Evolutionary conservation across 345 rosid species (phyloP).

Genomic region (Eucalyptus polybractea): DNA sequence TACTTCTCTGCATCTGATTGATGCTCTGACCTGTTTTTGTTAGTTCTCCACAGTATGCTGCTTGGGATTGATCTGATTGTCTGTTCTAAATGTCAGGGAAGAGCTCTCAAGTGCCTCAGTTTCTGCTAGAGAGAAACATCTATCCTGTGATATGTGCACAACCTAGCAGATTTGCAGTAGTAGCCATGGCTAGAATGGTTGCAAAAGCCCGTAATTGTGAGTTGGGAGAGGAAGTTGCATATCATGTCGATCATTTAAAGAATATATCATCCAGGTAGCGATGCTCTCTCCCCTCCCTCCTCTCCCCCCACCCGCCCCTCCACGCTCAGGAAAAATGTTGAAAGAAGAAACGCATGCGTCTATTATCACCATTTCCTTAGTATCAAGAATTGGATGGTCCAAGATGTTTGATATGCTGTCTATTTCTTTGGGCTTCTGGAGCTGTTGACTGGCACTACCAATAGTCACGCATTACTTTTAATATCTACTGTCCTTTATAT

Average conservation of each 20-base stretch:
- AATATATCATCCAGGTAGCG: constrained; percentile 39
- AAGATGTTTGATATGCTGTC: neutral
- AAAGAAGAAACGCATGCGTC: neutral
- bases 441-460: neutral
- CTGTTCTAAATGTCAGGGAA: constrained; percentile 36
- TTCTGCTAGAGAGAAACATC: constrained; percentile 61
- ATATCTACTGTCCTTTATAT: neutral
- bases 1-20: neutral
- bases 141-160: constrained; percentile 76
- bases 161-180: constrained; percentile 92
- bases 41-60: neutral
- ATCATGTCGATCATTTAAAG: constrained; percentile 84
- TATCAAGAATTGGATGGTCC: neutral
- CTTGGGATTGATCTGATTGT: neutral
- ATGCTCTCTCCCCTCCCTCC: neutral
- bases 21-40: neutral
- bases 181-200: constrained; percentile 90
- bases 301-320: neutral
- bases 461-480: neutral
- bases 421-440: neutral
- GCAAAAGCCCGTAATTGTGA: constrained; percentile 72
- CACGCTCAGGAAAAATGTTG: neutral
- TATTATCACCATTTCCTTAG: neutral
- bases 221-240: constrained; percentile 81
- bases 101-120: constrained; percentile 95